These are phyloP conservation scores for Suhomyces guaymorum DNA, from an alignment of 1,139 yeast species.

Conservation along the genomic window DNA sequence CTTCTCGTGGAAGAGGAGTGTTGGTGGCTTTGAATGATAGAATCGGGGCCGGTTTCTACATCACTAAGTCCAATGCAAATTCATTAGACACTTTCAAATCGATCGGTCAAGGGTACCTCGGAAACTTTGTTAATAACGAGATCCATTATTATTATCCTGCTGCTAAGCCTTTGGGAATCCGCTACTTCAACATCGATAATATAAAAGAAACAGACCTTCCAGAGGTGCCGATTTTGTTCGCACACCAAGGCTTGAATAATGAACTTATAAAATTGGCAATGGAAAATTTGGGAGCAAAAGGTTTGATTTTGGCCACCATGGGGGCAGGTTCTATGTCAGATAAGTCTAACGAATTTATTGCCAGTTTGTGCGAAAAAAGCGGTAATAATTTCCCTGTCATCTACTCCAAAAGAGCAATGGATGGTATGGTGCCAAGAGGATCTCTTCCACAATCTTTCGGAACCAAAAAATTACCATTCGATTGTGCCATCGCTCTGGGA, in stretches of 20 bases:
- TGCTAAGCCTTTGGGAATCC: slow-evolving; percentile 55
- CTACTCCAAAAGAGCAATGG: slow-evolving; percentile 67
- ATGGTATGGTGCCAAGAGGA: slow-evolving; percentile 58
- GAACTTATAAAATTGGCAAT: slow-evolving; percentile 46
- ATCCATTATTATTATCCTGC: slow-evolving; percentile 67
- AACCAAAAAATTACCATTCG: slow-evolving; percentile 17
- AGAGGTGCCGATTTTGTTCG: slow-evolving; percentile 55
- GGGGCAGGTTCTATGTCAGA: slow-evolving; percentile 70
- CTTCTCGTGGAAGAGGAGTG: slow-evolving; percentile 59
- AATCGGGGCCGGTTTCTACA: slow-evolving; percentile 67
- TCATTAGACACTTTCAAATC: slow-evolving; percentile 68
- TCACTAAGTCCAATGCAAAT: slow-evolving; percentile 70
- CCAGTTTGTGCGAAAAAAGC: slow-evolving; percentile 16
- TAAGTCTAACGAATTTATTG: slow-evolving; percentile 45
- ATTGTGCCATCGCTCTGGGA: slow-evolving; percentile 58
- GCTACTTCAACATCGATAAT: slow-evolving; percentile 37
- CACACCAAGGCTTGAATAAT: slow-evolving; percentile 60
- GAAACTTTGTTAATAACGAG: slow-evolving; percentile 66
- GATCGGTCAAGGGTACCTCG: slow-evolving; percentile 69
- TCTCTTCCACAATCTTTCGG: slow-evolving; percentile 38
- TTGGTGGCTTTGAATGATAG: slow-evolving; percentile 66
- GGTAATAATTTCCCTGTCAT: slow-evolving; percentile 51
- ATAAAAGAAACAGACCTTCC: slow-evolving; percentile 30
- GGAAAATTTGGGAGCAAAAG: slow-evolving; percentile 46
- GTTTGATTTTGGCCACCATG: slow-evolving; percentile 66